Conservation (phyloP, 2,329 filamentous ascomycete species). For the Stagonosporopsis chrysanthemi region DNA sequence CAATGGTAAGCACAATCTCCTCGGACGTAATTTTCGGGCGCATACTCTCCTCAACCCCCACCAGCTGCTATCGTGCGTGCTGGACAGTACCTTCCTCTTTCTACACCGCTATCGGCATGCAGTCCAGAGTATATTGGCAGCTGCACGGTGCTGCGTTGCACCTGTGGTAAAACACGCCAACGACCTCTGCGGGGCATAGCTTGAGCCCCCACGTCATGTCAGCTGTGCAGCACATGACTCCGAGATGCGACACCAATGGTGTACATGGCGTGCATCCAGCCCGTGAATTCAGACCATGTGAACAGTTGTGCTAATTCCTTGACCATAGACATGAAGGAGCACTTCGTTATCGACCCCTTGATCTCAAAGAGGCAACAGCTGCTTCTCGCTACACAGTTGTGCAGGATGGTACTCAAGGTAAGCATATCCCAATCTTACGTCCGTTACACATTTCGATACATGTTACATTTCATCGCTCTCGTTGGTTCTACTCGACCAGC, state of each 20-base stretch:
- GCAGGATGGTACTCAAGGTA: constrained; percentile 80
- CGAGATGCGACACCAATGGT: background rate
- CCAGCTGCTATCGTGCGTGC: constrained; percentile 3
- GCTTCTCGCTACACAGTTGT: constrained; percentile 93
- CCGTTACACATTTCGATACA: constrained; percentile 24
- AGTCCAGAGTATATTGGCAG: background rate
- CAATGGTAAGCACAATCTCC: constrained; percentile 67
- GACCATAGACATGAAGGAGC: constrained; percentile 84
- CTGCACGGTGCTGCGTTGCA: background rate
- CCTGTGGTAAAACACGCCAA: background rate
- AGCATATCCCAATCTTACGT: constrained; percentile 18
- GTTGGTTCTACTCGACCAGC: constrained; percentile 19
- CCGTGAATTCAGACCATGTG: constrained; percentile 8
- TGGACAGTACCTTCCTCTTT: constrained; percentile 6
- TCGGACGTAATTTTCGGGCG: background rate
- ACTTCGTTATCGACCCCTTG: constrained; percentile 97
- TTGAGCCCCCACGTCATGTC: constrained; percentile 9
- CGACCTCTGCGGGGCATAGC: background rate
- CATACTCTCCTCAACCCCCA: too few relatives aligned
- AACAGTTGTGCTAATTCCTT: constrained; percentile 36
- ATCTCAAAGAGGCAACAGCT: constrained; percentile 99
- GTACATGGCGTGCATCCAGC: constrained; percentile 9
- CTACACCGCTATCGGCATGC: background rate
- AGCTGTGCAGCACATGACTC: constrained; percentile 7
- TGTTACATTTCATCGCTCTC: constrained; percentile 23